Evolutionary conservation across 768 basidiomycete species (phyloP), one percentile per base, ranked within the genome.

Genomic region (Megacollybia marginata): DNA sequence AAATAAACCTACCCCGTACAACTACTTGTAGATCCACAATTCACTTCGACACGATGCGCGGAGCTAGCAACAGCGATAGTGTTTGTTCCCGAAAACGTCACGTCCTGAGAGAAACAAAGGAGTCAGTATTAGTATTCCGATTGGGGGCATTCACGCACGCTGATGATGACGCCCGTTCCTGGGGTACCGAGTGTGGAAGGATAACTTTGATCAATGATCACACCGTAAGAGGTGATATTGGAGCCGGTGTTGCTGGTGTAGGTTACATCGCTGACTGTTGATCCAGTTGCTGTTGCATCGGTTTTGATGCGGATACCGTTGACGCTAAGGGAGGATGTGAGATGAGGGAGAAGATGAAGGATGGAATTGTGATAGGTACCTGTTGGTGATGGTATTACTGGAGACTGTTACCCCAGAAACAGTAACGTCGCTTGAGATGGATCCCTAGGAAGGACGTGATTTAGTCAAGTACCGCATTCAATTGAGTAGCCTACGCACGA

Each of bases 281-380:
- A 57, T 2, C 48, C 53, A 2, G 46, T 45, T 2, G 53, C 56
- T 5, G 51, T 50, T 12, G 56, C 54, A 23, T 55, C 52, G 2
- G 58, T 57, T 40, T 58, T 57, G 45, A 56, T 57, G 23, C 58
- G 56, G 13, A 59, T 46, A 11, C 58, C 54, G 47, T 59, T 57
- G 28, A 49, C 46, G 36, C 57, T 55, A 38, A 11, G 28, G 32
- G 42, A 34, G 38, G 36, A 31, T 10, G 5, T 43, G 18, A 48
- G 36, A 20, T 42, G 18, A 9, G 20, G 19, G 31, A 32, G n/a
- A n/a, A n/a, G n/a, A n/a, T n/a, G n/a, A n/a, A n/a, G 23, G 48
- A 42, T n/a, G 18, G 35, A 3, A n/a, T 28, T 28, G 23, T 2
- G 23, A 28, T n/a, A 16, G 15, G 19, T 32, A 54, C 57, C 46